phyloP scores from a whole-genome alignment of 2,329 filamentous ascomycete genomes.

The Clarireedia monteithiana region DNA sequence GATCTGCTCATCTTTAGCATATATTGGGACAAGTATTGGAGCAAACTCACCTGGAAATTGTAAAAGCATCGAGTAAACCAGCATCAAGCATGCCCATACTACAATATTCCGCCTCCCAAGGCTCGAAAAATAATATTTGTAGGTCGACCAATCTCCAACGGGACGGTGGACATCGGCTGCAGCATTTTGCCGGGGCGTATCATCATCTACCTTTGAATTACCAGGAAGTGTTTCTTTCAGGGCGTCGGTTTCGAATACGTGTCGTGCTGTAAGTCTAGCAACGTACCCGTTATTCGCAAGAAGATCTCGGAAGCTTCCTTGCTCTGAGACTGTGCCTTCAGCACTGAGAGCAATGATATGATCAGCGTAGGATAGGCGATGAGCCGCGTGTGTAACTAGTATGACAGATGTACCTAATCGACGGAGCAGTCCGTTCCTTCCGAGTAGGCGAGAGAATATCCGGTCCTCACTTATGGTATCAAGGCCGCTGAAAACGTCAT shows the following conservation, averaged over 20 bases:
- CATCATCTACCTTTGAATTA: conserved; percentile 1
- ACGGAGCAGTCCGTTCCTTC: conserved; percentile 14
- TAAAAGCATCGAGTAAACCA: conserved; percentile 10
- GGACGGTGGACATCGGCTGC: conserved; percentile 14
- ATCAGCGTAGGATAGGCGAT: conserved; percentile 16
- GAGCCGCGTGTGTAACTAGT: conserved; percentile 29
- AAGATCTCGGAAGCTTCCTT: conserved; percentile 20
- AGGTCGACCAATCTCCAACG: conserved; percentile 15
- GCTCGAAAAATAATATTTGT: conserved; percentile 16
- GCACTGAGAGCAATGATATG: conserved; percentile 28
- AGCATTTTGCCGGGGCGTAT: conserved; percentile 12
- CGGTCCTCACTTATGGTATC: conserved; percentile 21
- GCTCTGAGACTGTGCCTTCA: conserved; percentile 27
- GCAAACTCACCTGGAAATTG: conserved; percentile 14
- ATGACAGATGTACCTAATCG: conserved; percentile 30
- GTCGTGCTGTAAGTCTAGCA: conserved; percentile 12
- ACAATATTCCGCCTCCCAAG: conserved; percentile 11
- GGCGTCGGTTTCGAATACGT: conserved; percentile 7
- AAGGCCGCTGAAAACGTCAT: conserved; percentile 26
- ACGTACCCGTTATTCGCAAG: conserved; percentile 14
- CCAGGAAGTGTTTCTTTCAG: not conserved
- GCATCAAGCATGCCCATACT: conserved; percentile 10
- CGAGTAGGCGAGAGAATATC: conserved; percentile 19
- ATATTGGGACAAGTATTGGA: conserved; percentile 14
- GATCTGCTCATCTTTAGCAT: conserved; percentile 24